Base-by-base conservation (phyloP, 139 green algal genomes). In the Chlorella ohadii region DNA sequence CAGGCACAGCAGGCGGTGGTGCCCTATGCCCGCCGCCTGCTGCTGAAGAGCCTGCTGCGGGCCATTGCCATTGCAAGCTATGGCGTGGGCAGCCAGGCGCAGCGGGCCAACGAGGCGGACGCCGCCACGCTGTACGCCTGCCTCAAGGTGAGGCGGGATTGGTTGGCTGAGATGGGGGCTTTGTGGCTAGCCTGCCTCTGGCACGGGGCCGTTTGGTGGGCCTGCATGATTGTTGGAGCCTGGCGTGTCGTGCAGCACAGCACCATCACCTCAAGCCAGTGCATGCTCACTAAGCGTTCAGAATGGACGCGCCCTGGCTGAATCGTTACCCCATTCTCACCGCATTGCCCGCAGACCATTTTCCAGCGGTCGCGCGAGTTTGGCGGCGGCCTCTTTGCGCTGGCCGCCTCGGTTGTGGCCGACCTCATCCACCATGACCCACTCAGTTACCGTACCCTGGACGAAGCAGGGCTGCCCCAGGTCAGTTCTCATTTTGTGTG, bases 341-440 rank as follows among this genome's bases (percentile, higher is more conserved):
- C 44, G 11, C 11, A 20, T 59, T 59, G 11, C 51, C 51, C 11
- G 51, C 51, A 59, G 51, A 59, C 51, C 12, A 93, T 99, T 64
- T 96, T 98, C 81, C 59, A 85, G 25, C 86, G 92, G 27, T 59
- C 51, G 51, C 51, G 51, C 51, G 88, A 92, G 34, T 99, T 98
- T 87, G 97, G 96, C 16, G 94, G 94, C 78, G 91, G 89, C 41
- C 89, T 99, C 56, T 99, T 98, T 86, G 89, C 95, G 6, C 92
- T 99, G 63, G 95, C 95, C 5, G 92, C 95, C 27, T 92, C 88
- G 12, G 90, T 99, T n/a, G 90, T 98, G 67, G 93, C 91, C 0
- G 96, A 98, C 84, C 87, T 97, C 17, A 93, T 99, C 39, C 94
- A 99, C 88, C 91, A 98, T 57, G 97, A 99, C 85, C 97, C 97